These are phyloP conservation scores for Salix purpurea DNA, from an alignment of 345 rosid genomes.

Conservation along the genomic window DNA sequence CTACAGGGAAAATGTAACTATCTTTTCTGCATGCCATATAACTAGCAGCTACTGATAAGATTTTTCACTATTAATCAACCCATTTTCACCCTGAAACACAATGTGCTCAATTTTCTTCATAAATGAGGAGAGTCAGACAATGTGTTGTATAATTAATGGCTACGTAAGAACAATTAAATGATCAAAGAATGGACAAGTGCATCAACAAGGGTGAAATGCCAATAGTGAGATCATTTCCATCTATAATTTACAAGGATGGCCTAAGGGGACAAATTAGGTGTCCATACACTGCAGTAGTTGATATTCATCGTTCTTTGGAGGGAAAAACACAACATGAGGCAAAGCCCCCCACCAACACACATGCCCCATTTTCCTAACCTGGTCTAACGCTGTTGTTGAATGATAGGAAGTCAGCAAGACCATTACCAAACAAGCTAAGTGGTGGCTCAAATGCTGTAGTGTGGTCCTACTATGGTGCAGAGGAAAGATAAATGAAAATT, in stretches of 20 bases:
- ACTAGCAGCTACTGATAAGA: neutral
- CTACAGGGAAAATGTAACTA: neutral
- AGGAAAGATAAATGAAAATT: slow-evolving; percentile 13
- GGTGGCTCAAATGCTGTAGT: neutral
- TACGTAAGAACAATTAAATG: neutral
- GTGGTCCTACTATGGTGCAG: neutral
- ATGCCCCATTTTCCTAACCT: too few species aligned
- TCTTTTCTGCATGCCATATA: neutral
- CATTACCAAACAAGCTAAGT: neutral
- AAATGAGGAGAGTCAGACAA: neutral
- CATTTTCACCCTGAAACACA: neutral
- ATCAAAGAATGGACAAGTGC: neutral
- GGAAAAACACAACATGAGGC: neutral
- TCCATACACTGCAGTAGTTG: neutral
- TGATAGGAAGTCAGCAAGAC: too few species aligned
- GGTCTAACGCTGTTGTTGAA: too few species aligned
- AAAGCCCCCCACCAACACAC: neutral
- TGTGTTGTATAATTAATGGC: neutral
- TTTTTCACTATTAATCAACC: neutral
- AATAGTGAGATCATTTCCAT: neutral
- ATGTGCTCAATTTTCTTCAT: neutral
- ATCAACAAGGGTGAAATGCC: neutral
- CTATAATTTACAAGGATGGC: neutral
- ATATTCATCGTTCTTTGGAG: neutral
- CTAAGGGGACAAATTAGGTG: neutral